Evolutionary conservation across 768 basidiomycete genomes (phyloP), one percentile per base, ranked within the genome.

Genomic region (Calocybe gangraenosa): DNA sequence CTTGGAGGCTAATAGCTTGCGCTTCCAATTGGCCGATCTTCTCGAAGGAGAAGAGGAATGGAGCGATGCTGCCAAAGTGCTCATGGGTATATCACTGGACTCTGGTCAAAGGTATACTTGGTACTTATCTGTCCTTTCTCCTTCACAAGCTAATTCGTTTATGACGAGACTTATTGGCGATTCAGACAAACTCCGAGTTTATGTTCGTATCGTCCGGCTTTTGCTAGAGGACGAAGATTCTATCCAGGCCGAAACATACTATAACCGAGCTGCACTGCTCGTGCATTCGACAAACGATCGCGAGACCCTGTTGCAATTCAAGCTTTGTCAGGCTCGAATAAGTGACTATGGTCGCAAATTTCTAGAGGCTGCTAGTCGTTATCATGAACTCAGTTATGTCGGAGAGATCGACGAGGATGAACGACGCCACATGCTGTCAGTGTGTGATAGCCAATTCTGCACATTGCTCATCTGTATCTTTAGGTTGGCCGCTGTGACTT

Each of bases 221-320:
- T 76, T 96, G 15, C 76, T 99, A 25, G 95, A 99, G 69, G 93
- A 96, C 44, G 93, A 95, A 61, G 95, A 99, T 59, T 92, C 90
- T 3, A 87, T 94, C 2, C 90, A 93, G 64, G 96, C 96, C n/a
- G 95, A 98, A 62, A 90, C 92, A 2, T 98, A 93, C 66, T 95
- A 95, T 65, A 95, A 94, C 59, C 88, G 96, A 44, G 96, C 96
- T 15, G 90, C 92, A 1, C 78, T 93, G 17, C 78, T 97, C 17
- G 83, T 91, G 18, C 87, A 92, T 61, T 80, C 84, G 13, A 80
- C 87, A 31, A 73, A 71, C 13, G 83, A 97, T 66, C 82, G 80
- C 55, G 88, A 86, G 60, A 87, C 84, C 11, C 73, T 84, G 30
- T 75, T 95, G 18, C 76, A 82, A 56, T 94, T 89, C 73, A 95